These are phyloP conservation scores for Senna tora DNA, from an alignment of 306 rosid genomes.

Conservation along the genomic window DNA sequence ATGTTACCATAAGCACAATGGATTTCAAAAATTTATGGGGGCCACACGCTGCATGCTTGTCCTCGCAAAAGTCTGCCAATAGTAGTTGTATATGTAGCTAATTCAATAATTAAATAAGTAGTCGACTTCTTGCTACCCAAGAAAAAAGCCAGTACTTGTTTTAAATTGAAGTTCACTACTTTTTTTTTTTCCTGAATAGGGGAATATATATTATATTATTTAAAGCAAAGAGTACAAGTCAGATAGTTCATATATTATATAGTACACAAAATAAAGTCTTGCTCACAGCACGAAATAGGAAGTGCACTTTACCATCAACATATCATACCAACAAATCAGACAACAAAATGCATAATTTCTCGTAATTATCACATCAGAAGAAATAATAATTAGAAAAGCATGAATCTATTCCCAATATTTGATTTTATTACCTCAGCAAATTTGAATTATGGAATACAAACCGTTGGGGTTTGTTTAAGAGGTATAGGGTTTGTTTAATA, in stretches of 20 bases:
- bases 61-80: no score
- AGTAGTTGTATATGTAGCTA: no score
- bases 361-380: no score
- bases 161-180: not conserved
- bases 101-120: no score
- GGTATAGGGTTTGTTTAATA: not conserved
- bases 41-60: no score
- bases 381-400: not conserved
- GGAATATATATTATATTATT: not conserved
- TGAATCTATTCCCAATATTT: no score
- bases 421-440: no score
- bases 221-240: not conserved
- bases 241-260: no score
- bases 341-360: not conserved
- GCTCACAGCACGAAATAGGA: not conserved
- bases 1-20: not conserved
- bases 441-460: not conserved
- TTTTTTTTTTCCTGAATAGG: not conserved
- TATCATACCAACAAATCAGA: no score
- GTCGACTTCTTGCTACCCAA: not conserved
- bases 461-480: not conserved
- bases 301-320: not conserved
- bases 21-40: no score
- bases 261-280: not conserved
- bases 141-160: not conserved